Evolutionary conservation across 1,139 yeast species (phyloP).

Genomic region (Suhomyces bribrorum): DNA sequence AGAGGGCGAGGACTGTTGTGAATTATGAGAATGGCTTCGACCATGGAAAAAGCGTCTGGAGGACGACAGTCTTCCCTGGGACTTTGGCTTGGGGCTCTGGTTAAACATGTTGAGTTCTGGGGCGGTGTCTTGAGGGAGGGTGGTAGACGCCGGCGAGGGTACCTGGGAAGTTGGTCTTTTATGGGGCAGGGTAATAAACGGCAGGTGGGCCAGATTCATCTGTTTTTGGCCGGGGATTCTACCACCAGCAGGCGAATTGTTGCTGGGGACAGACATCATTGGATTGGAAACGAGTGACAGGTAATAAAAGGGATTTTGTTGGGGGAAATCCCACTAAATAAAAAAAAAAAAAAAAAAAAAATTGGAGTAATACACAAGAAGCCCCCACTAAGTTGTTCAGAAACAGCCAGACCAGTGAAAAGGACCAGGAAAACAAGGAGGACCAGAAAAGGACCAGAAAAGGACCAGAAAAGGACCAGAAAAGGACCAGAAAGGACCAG

Average conservation of each 20-base stretch:
- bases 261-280: neutral
- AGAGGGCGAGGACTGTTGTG: slow-evolving; percentile 16
- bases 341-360: no score
- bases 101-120: slow-evolving; percentile 8
- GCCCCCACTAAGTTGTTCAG: neutral
- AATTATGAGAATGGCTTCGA: slow-evolving; percentile 19
- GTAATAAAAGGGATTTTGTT: neutral
- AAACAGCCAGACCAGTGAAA: neutral
- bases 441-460: neutral
- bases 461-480: no score
- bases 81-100: slow-evolving; percentile 13
- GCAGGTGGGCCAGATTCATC: neutral
- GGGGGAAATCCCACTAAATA: no score
- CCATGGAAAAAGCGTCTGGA: slow-evolving; percentile 14
- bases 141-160: slow-evolving; percentile 1
- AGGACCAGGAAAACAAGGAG: neutral
- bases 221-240: neutral
- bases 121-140: slow-evolving; percentile 6
- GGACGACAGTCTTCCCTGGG: neutral
- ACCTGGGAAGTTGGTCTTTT: slow-evolving; percentile 1
- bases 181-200: neutral
- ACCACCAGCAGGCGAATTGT: neutral
- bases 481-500: no score
- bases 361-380: neutral
- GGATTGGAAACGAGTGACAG: slow-evolving; percentile 1